Base-by-base conservation (phyloP, 2,329 filamentous ascomycete species). In the Myrmaecium sp. region DNA sequence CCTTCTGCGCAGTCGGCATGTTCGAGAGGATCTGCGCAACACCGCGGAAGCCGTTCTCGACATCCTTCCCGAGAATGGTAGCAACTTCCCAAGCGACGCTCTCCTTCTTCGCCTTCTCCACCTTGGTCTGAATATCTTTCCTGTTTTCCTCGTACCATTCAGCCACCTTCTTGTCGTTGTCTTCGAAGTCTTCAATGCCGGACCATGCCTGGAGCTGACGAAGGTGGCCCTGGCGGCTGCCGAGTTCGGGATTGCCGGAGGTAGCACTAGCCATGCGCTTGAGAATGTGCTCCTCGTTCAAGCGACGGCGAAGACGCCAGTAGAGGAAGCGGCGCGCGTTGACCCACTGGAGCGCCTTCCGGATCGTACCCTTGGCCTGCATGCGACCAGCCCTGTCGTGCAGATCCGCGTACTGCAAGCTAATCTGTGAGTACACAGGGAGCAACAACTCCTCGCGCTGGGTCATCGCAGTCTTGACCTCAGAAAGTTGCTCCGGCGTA, bases 241-340 rank as follows among this genome's bases (percentile, higher is more conserved):
- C 36, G 46, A 49, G 37, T 44, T 52, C 37, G 33, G 63, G 37
- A 47, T 51, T 39, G 46, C 54, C 52, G 18, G 61, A 52, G 42
- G 57, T 51, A 5, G 54, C 47, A 20, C 48, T 39, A 2, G 56
- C 62, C 69, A 98, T 81, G 57, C 82, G 82, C 61, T 84, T 89
- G 52, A 98, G 67, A 42, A 98, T 82, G 55, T 91, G 81, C 60
- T 98, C 89, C 61, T 98, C 89, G 57, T 91, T 95, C 49, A 98
- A 67, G 58, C 89, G 74, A 51, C 89, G 79, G 55, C 91, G 84
- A 35, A 94, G 75, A 57, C 89, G 86, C 89, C 91, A 98, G 77
- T 95, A 98, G 67, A 98, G 95, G 80, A 89, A 95, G 48, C 86
- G 77, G 38, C 89, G 76, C 6, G 86, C 75, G 42, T 93, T 78